Evolutionary conservation across 2,329 filamentous ascomycete genomes (phyloP).

Genomic region (Aotearoamyces nothofagi): DNA sequence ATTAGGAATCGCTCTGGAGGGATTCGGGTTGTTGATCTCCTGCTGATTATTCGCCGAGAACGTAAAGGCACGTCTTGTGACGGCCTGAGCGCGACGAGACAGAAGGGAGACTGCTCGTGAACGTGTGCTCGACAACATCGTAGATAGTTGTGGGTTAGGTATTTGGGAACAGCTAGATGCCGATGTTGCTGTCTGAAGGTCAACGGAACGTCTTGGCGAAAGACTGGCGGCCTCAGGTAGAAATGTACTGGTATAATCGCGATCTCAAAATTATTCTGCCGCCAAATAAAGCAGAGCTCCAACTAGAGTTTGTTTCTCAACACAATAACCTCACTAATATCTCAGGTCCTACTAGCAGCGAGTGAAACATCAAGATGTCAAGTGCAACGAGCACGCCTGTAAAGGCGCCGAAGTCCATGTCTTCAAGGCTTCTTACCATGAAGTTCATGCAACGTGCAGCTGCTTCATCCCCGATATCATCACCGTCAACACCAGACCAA

Average conservation of each 20-base stretch:
- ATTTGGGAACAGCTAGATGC: too few relatives aligned
- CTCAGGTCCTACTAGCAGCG: too few relatives aligned
- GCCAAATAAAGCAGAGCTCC: too few relatives aligned
- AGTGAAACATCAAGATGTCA: too few relatives aligned
- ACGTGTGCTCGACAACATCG: conserved; percentile 28
- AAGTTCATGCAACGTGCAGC: conserved; percentile 93
- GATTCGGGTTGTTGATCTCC: conserved; percentile 24
- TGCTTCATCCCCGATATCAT: conserved; percentile 34
- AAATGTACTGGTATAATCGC: too few relatives aligned
- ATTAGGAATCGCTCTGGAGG: conserved; percentile 30
- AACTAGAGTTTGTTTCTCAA: too few relatives aligned
- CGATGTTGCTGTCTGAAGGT: too few relatives aligned
- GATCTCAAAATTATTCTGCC: too few relatives aligned
- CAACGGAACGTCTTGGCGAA: too few relatives aligned
- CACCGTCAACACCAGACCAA: conserved; percentile 31
- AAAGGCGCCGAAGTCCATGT: conserved; percentile 58
- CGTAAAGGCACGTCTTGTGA: conserved; percentile 14
- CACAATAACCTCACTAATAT: too few relatives aligned
- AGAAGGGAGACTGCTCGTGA: conserved; percentile 22
- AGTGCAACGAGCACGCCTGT: conserved; percentile 28
- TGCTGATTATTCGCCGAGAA: conserved; percentile 34
- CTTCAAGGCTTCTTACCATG: conserved; percentile 80
- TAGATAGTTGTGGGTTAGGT: too few relatives aligned
- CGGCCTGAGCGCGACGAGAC: conserved; percentile 18
- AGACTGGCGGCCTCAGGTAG: too few relatives aligned